phyloP scores from a whole-genome alignment of 352 stramenopile genomes.

The Thalassiosira mediterranea region DNA sequence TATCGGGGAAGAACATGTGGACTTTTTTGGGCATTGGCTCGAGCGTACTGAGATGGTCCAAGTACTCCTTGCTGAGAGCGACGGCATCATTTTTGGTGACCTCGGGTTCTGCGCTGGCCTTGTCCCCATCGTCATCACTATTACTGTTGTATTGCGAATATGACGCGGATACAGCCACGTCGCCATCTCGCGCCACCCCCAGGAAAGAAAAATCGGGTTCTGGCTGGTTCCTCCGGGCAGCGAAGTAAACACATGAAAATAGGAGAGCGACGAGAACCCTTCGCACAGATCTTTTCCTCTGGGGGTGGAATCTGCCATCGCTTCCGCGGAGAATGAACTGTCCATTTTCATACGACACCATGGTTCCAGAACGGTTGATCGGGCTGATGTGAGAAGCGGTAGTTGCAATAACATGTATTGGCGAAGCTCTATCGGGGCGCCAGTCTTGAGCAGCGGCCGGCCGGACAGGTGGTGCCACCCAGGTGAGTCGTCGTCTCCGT shows the following conservation, averaged over 20 bases:
- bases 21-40: conserved; percentile 27
- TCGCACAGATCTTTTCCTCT: neutral
- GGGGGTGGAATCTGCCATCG: neutral
- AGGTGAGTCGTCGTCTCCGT: too few relatives aligned
- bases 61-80: conserved; percentile 20
- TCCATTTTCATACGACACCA: conserved; percentile 23
- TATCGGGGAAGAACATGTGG: conserved; percentile 47
- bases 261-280: conserved; percentile 1
- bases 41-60: conserved; percentile 21
- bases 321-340: conserved; percentile 14
- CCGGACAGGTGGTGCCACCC: too few relatives aligned
- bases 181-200: neutral
- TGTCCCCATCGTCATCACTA: neutral
- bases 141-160: neutral
- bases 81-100: neutral
- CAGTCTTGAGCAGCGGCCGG: too few relatives aligned
- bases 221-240: neutral
- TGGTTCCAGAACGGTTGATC: too few relatives aligned
- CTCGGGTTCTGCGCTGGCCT: neutral
- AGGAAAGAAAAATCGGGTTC: neutral
- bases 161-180: neutral
- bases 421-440: too few relatives aligned
- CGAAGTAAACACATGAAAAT: conserved; percentile 3
- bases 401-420: too few relatives aligned
- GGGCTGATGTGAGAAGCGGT: too few relatives aligned